Conservation (phyloP, 257 asterid species). For the Scutellaria minor region DNA sequence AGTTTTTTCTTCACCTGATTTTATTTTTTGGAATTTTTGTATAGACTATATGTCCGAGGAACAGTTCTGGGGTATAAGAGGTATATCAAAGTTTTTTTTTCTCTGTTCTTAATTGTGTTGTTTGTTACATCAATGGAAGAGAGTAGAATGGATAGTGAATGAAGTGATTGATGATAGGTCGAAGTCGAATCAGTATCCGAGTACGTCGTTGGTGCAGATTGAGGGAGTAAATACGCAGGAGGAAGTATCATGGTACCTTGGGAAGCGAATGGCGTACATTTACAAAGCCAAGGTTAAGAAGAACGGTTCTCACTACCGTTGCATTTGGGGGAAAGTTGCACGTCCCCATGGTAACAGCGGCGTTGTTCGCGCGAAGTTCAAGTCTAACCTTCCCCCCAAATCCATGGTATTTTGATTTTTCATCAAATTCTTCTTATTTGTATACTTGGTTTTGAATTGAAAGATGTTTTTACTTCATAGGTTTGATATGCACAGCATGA, state of each 20-base stretch:
- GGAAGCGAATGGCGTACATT: slow-evolving; percentile 68
- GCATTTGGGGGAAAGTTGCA: slow-evolving; percentile 72
- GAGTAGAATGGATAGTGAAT: not conserved
- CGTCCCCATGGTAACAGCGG: slow-evolving; percentile 81
- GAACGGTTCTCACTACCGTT: slow-evolving; percentile 60
- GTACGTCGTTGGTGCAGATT: slow-evolving; percentile 66
- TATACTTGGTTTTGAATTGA: not conserved
- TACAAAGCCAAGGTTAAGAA: slow-evolving; percentile 76
- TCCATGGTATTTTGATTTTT: slow-evolving; percentile 44
- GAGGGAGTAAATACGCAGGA: slow-evolving; percentile 77
- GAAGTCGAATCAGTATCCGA: slow-evolving; percentile 76
- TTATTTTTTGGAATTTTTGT: not conserved
- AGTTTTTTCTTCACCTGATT: not conserved
- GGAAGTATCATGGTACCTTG: slow-evolving; percentile 76
- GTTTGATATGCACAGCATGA: not conserved
- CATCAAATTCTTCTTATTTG: not conserved
- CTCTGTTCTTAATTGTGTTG: not conserved
- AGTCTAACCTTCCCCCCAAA: slow-evolving; percentile 71
- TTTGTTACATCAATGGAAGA: not conserved
- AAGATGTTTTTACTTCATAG: not conserved
- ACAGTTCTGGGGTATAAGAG: slow-evolving; percentile 74
- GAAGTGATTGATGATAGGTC: slow-evolving; percentile 43
- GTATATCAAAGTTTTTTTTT: slow-evolving; percentile 11
- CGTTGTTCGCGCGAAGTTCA: slow-evolving; percentile 72
- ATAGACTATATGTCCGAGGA: slow-evolving; percentile 65